phyloP scores from a whole-genome alignment of 257 asterid genomes.

The Solanum tarijense region DNA sequence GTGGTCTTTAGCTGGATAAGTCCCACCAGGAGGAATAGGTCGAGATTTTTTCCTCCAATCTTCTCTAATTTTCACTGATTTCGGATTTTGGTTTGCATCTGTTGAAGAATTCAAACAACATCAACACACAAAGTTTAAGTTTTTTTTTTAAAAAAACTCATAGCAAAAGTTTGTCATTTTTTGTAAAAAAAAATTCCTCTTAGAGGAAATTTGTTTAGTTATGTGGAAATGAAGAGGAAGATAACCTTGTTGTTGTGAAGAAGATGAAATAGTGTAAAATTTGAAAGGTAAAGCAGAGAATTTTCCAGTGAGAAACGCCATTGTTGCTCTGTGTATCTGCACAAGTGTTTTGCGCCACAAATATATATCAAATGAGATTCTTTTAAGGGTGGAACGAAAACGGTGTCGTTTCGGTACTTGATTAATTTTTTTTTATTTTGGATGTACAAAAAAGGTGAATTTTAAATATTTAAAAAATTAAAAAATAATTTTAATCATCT shows the following conservation, averaged over 20 bases:
- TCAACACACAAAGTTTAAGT: background rate
- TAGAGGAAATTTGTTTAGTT: background rate
- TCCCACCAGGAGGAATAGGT: slow-evolving; percentile 92
- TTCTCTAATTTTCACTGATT: slow-evolving; percentile 60
- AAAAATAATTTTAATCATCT: too few relatives aligned
- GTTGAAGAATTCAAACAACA: slow-evolving; percentile 4
- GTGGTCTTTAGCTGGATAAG: slow-evolving; percentile 94
- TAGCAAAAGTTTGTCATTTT: background rate
- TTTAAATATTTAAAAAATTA: background rate
- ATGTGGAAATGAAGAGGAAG: background rate
- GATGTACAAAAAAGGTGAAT: background rate
- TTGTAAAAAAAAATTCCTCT: background rate
- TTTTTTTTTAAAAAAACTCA: background rate
- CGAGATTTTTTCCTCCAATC: slow-evolving; percentile 87
- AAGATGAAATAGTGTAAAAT: slow-evolving; percentile 39
- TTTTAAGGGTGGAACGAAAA: background rate
- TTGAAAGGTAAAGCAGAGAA: slow-evolving; percentile 29
- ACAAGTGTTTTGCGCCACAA: background rate
- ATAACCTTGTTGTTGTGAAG: background rate
- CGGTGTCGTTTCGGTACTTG: background rate
- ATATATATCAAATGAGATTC: background rate
- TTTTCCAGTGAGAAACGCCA: slow-evolving; percentile 52
- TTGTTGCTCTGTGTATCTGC: slow-evolving; percentile 1
- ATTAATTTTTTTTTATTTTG: background rate
- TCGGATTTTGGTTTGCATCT: slow-evolving; percentile 30